Percentiles rank a stretch among this genome's conserved stretches.
These are phyloP conservation scores for Pilobolus umbonatus DNA, from an alignment of 192 early-diverging fungal genomes.

Conservation along the genomic window DNA sequence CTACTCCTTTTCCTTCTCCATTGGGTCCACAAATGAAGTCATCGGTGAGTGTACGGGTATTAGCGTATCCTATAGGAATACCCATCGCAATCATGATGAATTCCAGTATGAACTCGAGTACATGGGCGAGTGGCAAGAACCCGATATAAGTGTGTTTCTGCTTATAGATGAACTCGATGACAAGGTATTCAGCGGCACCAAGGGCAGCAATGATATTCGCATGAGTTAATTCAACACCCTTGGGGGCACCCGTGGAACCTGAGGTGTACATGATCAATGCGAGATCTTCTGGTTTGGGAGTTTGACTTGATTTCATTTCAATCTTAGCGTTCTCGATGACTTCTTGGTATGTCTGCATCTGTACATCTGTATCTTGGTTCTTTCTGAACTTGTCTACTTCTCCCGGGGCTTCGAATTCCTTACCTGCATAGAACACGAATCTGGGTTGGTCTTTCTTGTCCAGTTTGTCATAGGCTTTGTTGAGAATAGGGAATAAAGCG, in stretches of 20 bases:
- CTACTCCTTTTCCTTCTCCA: conserved; percentile 47
- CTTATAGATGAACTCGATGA: conserved; percentile 19
- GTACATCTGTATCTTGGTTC: not conserved
- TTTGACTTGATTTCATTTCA: not conserved
- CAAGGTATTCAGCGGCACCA: conserved; percentile 32
- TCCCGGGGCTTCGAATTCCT: conserved; percentile 30
- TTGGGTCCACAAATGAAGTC: conserved; percentile 45
- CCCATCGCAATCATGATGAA: conserved; percentile 59
- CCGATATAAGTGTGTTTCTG: conserved; percentile 43
- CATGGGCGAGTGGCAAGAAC: conserved; percentile 65
- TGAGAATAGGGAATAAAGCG: conserved; percentile 18
- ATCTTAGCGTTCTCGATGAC: not conserved
- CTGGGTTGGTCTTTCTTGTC: conserved; percentile 34
- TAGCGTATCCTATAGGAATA: conserved; percentile 52
- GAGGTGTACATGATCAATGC: conserved; percentile 59
- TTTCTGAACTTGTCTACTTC: conserved; percentile 9
- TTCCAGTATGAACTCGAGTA: conserved; percentile 85
- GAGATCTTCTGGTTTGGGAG: conserved; percentile 35
- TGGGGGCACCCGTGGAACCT: conserved; percentile 69
- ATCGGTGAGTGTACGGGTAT: conserved; percentile 65
- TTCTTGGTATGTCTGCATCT: not conserved
- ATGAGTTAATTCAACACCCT: conserved; percentile 69
- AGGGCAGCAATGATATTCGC: conserved; percentile 62
- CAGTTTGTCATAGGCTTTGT: conserved; percentile 23
- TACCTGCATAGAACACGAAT: conserved; percentile 58